phyloP scores from a whole-genome alignment of 2,329 filamentous ascomycete species.

The Ophiostoma quercus region DNA sequence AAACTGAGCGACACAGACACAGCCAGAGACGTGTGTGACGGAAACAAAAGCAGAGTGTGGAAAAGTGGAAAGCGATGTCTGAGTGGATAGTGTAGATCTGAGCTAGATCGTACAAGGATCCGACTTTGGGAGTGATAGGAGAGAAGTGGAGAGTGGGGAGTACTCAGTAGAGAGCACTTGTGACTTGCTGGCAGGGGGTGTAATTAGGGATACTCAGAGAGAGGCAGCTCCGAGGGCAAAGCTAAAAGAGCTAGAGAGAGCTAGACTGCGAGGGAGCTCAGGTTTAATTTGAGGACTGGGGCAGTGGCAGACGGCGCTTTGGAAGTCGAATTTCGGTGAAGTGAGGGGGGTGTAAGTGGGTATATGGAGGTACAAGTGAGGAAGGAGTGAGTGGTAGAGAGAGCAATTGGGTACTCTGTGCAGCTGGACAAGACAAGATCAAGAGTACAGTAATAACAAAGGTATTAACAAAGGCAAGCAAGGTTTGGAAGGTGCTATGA shows the following conservation, averaged over 20 bases:
- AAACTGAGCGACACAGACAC: neutral
- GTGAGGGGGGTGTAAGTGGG: neutral
- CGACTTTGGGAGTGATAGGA: conserved; percentile 1
- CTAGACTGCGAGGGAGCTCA: conserved; percentile 5
- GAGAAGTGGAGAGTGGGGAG: neutral
- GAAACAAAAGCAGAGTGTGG: conserved; percentile 1
- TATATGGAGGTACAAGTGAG: neutral
- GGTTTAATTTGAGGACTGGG: conserved; percentile 24
- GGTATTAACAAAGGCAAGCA: neutral
- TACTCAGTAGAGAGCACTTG: neutral
- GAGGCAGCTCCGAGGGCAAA: neutral
- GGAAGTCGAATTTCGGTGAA: conserved; percentile 21
- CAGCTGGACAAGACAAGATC: too few relatives aligned
- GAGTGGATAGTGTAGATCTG: conserved; percentile 13
- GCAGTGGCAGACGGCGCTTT: conserved; percentile 17
- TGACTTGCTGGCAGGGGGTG: neutral
- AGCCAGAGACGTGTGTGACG: conserved; percentile 7
- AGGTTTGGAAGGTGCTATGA: neutral
- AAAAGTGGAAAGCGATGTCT: conserved; percentile 16
- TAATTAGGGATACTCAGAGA: neutral
- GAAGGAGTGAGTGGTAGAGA: too few relatives aligned
- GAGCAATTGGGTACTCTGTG: neutral
- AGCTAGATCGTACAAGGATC: conserved; percentile 13
- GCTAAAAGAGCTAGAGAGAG: conserved; percentile 8
- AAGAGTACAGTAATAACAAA: neutral